phyloP scores from a whole-genome alignment of 768 basidiomycete species.

The Amanita pallidorosea region DNA sequence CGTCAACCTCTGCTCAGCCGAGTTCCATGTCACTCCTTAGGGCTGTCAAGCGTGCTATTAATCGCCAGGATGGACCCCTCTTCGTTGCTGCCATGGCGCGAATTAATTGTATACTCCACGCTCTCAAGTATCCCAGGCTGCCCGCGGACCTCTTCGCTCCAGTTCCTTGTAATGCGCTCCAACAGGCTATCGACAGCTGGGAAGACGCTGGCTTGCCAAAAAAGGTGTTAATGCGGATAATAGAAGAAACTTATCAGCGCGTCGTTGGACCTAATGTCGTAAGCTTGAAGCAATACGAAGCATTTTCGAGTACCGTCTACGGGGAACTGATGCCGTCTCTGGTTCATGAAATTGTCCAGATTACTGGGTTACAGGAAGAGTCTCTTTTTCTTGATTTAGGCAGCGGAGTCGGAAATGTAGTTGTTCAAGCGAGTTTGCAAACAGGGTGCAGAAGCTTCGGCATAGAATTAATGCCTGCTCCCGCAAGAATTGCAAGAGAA shows the following conservation, averaged over 20 bases:
- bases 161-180: slow-evolving; percentile 35
- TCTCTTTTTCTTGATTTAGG: slow-evolving; percentile 79
- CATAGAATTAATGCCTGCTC: slow-evolving; percentile 65
- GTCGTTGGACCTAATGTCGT: slow-evolving; percentile 86
- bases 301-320: slow-evolving; percentile 79
- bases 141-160: slow-evolving; percentile 40
- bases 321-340: slow-evolving; percentile 83
- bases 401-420: slow-evolving; percentile 79
- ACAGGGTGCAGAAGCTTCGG: slow-evolving; percentile 72
- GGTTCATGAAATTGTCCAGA: slow-evolving; percentile 57
- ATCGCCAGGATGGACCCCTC: slow-evolving; percentile 58
- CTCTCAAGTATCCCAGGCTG: slow-evolving; percentile 54
- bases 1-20: slow-evolving; percentile 13
- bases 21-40: slow-evolving; percentile 32
- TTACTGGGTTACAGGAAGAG: slow-evolving; percentile 43
- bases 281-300: slow-evolving; percentile 67
- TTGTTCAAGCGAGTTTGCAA: slow-evolving; percentile 73
- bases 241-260: slow-evolving; percentile 90
- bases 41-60: slow-evolving; percentile 58
- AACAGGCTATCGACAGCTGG: slow-evolving; percentile 39
- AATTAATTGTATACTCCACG: slow-evolving; percentile 52
- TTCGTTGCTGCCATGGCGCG: slow-evolving; percentile 52
- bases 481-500: slow-evolving; percentile 68
- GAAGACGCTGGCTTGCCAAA: slow-evolving; percentile 43
- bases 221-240: slow-evolving; percentile 59